A percentile compares a stretch with the other conserved stretches of the same genome.
Conservation (phyloP, 2,329 filamentous ascomycete species). For the Arthrobotrys megalospora region DNA sequence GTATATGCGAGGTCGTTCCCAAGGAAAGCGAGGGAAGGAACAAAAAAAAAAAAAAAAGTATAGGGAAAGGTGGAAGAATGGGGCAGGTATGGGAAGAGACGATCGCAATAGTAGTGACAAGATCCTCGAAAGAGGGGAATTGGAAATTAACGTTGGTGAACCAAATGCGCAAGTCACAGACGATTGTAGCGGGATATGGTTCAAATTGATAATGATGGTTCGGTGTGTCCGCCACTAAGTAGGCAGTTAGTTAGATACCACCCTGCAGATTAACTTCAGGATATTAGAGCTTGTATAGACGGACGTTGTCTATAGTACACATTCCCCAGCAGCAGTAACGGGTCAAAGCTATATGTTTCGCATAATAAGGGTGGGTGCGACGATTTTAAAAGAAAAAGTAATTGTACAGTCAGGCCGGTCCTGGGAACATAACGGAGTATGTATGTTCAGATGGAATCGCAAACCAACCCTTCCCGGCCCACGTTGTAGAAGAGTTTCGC, state of each 20-base stretch:
- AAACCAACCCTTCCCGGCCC: constrained; percentile 55
- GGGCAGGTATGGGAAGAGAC: constrained; percentile 15
- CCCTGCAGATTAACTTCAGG: constrained; percentile 39
- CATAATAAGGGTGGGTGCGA: constrained; percentile 47
- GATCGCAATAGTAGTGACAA: constrained; percentile 28
- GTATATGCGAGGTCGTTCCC: constrained; percentile 49
- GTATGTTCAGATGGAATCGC: constrained; percentile 39
- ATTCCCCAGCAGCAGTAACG: constrained; percentile 44
- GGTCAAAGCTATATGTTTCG: constrained; percentile 58
- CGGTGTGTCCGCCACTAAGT: constrained; percentile 52
- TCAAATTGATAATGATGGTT: constrained; percentile 58
- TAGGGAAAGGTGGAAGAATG: constrained; percentile 11
- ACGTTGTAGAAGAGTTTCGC: constrained; percentile 54
- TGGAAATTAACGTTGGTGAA: constrained; percentile 46
- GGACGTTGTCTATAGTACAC: constrained; percentile 29
- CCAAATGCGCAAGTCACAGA: constrained; percentile 59
- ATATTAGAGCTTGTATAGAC: constrained; percentile 30
- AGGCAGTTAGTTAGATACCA: constrained; percentile 46
- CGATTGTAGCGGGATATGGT: constrained; percentile 52
- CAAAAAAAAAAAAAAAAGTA: constrained; percentile 5
- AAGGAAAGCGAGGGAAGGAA: constrained; percentile 8
- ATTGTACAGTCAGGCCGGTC: constrained; percentile 31
- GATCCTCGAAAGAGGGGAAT: constrained; percentile 20
- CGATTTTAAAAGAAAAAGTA: constrained; percentile 25
- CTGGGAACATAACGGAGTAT: constrained; percentile 8